Percentiles rank a stretch among this genome's conserved stretches.
Conservation (phyloP, 768 basidiomycete genomes). For the Rubroboletus pulcherrimus region DNA sequence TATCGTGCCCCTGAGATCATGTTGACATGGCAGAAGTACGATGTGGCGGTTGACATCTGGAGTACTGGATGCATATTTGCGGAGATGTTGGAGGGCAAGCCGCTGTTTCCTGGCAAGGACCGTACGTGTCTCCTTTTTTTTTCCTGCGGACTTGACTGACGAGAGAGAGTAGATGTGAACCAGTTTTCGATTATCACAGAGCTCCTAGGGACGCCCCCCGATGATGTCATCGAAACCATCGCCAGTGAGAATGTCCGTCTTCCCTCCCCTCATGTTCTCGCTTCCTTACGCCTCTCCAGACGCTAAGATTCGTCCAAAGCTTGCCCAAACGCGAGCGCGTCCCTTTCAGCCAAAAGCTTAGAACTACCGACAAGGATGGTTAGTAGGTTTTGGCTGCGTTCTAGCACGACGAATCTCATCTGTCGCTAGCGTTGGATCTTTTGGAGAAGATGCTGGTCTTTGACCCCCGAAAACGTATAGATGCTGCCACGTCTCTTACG, state of each 20-base stretch:
- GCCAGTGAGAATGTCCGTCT: slow-evolving; percentile 88
- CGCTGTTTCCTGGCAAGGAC: slow-evolving; percentile 98
- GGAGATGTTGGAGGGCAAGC: slow-evolving; percentile 99
- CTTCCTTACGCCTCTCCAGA: slow-evolving; percentile 48
- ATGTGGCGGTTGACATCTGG: slow-evolving; percentile 99
- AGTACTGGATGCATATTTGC: slow-evolving; percentile 99
- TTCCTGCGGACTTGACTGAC: not conserved
- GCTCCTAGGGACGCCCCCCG: slow-evolving; percentile 94
- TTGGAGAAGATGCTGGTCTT: slow-evolving; percentile 99
- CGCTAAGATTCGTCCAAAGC: slow-evolving; percentile 97
- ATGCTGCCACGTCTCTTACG: slow-evolving; percentile 81
- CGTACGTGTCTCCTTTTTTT: slow-evolving; percentile 56
- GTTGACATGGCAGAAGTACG: slow-evolving; percentile 99
- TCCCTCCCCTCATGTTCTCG: not conserved
- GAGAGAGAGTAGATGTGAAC: slow-evolving; percentile 79
- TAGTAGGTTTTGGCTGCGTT: slow-evolving; percentile 20
- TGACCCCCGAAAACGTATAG: slow-evolving; percentile 96
- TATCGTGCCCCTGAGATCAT: slow-evolving; percentile 99
- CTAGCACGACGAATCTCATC: slow-evolving; percentile 1
- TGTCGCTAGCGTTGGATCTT: slow-evolving; percentile 74
- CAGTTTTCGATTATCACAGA: slow-evolving; percentile 99
- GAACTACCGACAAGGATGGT: slow-evolving; percentile 84
- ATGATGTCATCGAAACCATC: slow-evolving; percentile 99
- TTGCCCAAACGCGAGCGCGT: slow-evolving; percentile 94
- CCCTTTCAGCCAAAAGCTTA: slow-evolving; percentile 91